Evolutionary conservation across 2,329 filamentous ascomycete genomes (phyloP), one percentile per base, ranked within the genome.

Genomic region (Claviceps spartinae): DNA sequence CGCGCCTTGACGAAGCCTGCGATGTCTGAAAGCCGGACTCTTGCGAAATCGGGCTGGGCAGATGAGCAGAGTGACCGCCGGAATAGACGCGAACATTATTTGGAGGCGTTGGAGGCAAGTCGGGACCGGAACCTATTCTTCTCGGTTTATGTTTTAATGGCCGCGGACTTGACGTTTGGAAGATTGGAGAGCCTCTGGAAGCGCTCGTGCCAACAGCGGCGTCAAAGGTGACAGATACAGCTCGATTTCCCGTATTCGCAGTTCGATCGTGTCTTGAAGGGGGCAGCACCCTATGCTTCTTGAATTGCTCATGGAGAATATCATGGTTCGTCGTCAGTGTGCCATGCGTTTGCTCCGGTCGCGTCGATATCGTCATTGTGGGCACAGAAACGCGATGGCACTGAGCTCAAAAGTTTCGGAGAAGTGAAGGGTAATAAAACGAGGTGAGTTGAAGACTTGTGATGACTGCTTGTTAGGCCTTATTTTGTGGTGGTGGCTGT

Each of bases 41-140:
- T 41, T 65, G 62, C 44, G 64, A 63, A 14, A 67, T 67, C 40
- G 71, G 69, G 54, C 65, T 76, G 7, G 72, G 69, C 14, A 69
- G 66, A 24, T 66, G 59, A 47, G 66, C 69, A 9, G 74, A 72
- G 45, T 73, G 71, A 58, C 67, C 74, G 48, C 71, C 71, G 2
- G 78, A 81, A 8, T 78, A 78, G 47, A 74, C 75, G 54, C 77
- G 74, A 43, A 78, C 81, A 59, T 81, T 76, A 47, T 74, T 73
- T 16, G 81, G 81, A 47, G 81, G 81, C 26, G 81, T 83, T n/a
- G 80, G 80, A 42, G 81, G 81, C 40, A 77, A 67, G 57, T 73
- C 73, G 18, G 74, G 74, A 1, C 74, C 72, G 40, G 65, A 67
- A 48, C 67, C 67, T 55, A 72, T 67, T 43, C 67, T 68, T 51